phyloP scores from a whole-genome alignment of 495 filamentous ascomycete genomes.

The Talaromyces liani region DNA sequence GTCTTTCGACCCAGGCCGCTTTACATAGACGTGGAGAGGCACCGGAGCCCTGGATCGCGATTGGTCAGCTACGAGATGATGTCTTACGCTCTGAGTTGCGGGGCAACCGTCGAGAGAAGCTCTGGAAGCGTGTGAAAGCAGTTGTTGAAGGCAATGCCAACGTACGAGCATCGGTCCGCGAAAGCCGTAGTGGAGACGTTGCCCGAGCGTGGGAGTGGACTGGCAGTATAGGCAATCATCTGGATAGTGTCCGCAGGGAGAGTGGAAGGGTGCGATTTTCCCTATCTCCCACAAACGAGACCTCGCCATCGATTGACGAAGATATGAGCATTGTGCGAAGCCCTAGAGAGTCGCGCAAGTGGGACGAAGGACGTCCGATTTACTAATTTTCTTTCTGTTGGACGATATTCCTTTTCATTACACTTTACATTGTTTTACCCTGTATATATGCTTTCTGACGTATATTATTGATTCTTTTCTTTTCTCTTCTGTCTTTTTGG shows the following conservation, averaged over 20 bases:
- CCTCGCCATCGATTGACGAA: conserved; percentile 30
- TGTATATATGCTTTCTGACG: conserved; percentile 5
- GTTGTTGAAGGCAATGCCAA: conserved; percentile 93
- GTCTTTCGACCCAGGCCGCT: conserved; percentile 74
- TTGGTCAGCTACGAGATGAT: conserved; percentile 87
- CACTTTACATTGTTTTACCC: neutral
- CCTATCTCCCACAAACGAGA: conserved; percentile 16
- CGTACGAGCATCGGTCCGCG: conserved; percentile 75
- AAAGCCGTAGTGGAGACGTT: conserved; percentile 77
- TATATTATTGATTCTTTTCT: neutral
- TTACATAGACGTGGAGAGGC: conserved; percentile 59
- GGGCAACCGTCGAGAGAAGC: conserved; percentile 58
- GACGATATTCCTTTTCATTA: neutral
- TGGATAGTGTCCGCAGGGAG: conserved; percentile 33
- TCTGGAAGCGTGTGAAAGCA: conserved; percentile 74
- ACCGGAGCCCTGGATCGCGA: conserved; percentile 67
- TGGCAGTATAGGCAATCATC: conserved; percentile 44
- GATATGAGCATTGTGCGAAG: conserved; percentile 18
- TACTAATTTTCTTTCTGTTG: conserved; percentile 36
- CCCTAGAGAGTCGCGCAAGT: conserved; percentile 37
- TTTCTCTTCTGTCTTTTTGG: neutral
- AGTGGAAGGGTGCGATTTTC: conserved; percentile 36
- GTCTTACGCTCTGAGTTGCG: conserved; percentile 77
- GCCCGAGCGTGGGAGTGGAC: conserved; percentile 96
- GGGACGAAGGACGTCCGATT: conserved; percentile 59